Percentiles rank a stretch among this genome's conserved stretches.
phyloP scores from a whole-genome alignment of 2,329 filamentous ascomycete species.

The Dendryphion nanum region DNA sequence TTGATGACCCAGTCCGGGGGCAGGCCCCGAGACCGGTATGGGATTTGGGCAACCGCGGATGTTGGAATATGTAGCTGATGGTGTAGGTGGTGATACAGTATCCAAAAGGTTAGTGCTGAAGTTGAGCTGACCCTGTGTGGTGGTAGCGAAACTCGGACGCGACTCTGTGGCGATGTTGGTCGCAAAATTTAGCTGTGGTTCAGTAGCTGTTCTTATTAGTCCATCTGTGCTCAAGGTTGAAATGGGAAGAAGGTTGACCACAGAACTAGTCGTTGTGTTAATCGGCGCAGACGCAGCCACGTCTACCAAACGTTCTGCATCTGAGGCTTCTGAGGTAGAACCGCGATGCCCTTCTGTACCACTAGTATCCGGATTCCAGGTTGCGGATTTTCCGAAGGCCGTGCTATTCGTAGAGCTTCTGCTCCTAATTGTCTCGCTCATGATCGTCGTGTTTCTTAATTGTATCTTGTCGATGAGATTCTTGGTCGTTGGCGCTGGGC shows the following conservation, averaged over 20 bases:
- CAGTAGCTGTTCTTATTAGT: no score
- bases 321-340: constrained; percentile 9
- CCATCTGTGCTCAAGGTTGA: no score
- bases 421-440: no score
- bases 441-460: no score
- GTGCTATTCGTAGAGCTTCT: constrained; percentile 27
- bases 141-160: not conserved
- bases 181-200: no score
- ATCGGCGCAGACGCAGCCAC: constrained; percentile 6
- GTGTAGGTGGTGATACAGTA: constrained; percentile 16
- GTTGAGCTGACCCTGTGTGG: constrained; percentile 15
- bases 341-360: constrained; percentile 7
- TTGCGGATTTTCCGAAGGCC: constrained; percentile 6
- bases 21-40: constrained; percentile 15
- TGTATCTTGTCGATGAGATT: constrained; percentile 32
- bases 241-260: not conserved
- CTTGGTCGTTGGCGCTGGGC: constrained; percentile 19
- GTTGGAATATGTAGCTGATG: constrained; percentile 23
- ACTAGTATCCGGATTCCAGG: constrained; percentile 1
- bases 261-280: constrained; percentile 1
- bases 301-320: constrained; percentile 8
- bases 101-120: constrained; percentile 25
- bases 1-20: constrained; percentile 12
- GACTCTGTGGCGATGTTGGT: not conserved
- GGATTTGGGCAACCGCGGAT: constrained; percentile 20